Evolutionary conservation across 768 basidiomycete species (phyloP).

Genomic region (Termitomyces sp.): DNA sequence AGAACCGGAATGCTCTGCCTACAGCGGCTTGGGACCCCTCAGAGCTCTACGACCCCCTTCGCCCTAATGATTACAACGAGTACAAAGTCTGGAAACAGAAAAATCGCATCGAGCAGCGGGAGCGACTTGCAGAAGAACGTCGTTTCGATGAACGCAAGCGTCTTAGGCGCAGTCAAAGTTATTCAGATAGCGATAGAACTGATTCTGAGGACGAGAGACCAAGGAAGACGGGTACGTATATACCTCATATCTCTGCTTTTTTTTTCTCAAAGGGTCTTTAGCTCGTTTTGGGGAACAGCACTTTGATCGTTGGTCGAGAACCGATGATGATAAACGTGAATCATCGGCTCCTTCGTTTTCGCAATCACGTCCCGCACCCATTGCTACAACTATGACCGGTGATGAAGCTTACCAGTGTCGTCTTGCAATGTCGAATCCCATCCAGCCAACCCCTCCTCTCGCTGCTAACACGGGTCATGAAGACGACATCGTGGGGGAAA

Average conservation of each 20-base stretch:
- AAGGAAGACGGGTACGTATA: constrained; percentile 58
- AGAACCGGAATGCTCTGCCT: constrained; percentile 61
- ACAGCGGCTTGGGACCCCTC: constrained; percentile 69
- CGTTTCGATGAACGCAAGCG: constrained; percentile 45
- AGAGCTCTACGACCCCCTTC: constrained; percentile 76
- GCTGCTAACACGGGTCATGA: constrained; percentile 16
- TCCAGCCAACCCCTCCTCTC: constrained; percentile 22
- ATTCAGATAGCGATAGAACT: constrained; percentile 64
- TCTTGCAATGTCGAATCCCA: constrained; percentile 57
- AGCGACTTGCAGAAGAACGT: constrained; percentile 58
- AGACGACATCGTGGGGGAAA: constrained; percentile 10
- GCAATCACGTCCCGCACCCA: constrained; percentile 30
- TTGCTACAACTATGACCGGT: constrained; percentile 54
- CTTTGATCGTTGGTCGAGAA: constrained; percentile 50
- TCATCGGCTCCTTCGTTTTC: neutral
- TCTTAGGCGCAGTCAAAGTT: constrained; percentile 50
- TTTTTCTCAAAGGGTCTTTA: constrained; percentile 16
- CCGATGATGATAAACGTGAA: constrained; percentile 40
- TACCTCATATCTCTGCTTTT: neutral
- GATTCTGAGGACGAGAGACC: constrained; percentile 67
- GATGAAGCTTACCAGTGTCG: constrained; percentile 79
- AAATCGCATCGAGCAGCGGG: constrained; percentile 71
- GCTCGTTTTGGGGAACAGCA: constrained; percentile 48
- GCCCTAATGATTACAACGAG: constrained; percentile 88
- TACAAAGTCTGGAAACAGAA: constrained; percentile 80